Evolutionary conservation across 1,284 basidiomycete genomes (phyloP).

Genomic region (Boletus sp.): DNA sequence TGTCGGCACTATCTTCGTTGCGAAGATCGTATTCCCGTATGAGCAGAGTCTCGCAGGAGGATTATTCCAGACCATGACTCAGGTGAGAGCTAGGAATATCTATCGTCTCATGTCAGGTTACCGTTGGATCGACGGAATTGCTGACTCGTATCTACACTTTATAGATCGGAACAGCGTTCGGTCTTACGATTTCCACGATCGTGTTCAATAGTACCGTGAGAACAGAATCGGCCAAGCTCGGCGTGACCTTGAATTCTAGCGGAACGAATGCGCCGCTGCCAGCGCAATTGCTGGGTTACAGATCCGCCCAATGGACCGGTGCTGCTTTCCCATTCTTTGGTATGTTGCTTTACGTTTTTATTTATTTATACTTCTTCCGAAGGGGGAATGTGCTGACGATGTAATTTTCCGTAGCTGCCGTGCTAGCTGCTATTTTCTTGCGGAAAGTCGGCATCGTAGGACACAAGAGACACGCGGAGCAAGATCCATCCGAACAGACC

Average conservation of each 20-base stretch:
- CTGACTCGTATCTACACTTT: background rate
- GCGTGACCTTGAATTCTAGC: conserved; percentile 30
- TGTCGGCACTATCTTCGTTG: conserved; percentile 72
- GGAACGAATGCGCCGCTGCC: conserved; percentile 36
- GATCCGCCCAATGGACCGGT: conserved; percentile 61
- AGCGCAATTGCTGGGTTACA: conserved; percentile 52
- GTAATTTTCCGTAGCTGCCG: conserved; percentile 38
- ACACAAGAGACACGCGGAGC: conserved; percentile 6
- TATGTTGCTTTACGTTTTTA: conserved; percentile 25
- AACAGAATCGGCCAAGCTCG: conserved; percentile 32
- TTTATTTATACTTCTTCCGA: background rate
- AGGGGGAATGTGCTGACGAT: background rate
- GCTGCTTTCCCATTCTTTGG: conserved; percentile 62
- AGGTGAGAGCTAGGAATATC: conserved; percentile 38
- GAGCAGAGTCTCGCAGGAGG: conserved; percentile 82
- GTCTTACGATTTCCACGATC: conserved; percentile 73
- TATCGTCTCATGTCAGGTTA: background rate
- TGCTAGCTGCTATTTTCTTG: conserved; percentile 53
- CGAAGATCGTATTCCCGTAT: conserved; percentile 65
- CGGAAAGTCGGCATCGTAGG: conserved; percentile 62
- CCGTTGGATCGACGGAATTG: background rate
- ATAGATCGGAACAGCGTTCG: conserved; percentile 72
- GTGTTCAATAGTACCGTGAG: conserved; percentile 58
- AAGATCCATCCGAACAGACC: conserved; percentile 23
- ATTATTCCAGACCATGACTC: conserved; percentile 74